phyloP scores from a whole-genome alignment of 1,284 basidiomycete genomes.

The Trametes polyzona region DNA sequence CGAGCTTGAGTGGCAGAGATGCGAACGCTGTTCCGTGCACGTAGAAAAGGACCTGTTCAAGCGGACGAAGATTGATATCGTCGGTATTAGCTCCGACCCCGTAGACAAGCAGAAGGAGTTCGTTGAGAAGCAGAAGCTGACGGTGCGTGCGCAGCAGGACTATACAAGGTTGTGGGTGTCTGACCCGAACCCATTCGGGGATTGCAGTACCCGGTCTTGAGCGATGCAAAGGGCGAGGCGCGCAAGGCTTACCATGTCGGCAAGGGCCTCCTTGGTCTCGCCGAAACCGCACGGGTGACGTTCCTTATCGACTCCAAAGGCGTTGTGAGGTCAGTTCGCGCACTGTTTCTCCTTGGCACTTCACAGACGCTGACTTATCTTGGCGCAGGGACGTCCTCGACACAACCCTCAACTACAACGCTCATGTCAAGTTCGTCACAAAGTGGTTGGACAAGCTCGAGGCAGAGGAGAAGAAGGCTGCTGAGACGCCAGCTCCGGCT shows the following conservation, averaged over 20 bases:
- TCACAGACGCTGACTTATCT: slow-evolving; percentile 2
- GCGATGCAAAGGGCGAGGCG: slow-evolving; percentile 64
- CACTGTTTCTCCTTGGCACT: neutral
- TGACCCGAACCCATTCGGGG: neutral
- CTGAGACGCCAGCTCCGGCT: slow-evolving; percentile 18
- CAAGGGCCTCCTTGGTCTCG: slow-evolving; percentile 67
- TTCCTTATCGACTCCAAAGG: slow-evolving; percentile 77
- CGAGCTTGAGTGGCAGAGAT: neutral
- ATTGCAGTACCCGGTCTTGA: slow-evolving; percentile 71
- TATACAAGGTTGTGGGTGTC: neutral
- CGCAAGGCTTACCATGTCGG: slow-evolving; percentile 67
- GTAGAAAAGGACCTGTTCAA: slow-evolving; percentile 71
- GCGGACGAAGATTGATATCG: slow-evolving; percentile 60
- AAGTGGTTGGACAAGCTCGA: slow-evolving; percentile 63
- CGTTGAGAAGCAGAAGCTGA: slow-evolving; percentile 71
- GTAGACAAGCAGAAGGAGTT: slow-evolving; percentile 75
- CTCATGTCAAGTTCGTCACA: slow-evolving; percentile 70
- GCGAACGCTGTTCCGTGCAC: slow-evolving; percentile 1
- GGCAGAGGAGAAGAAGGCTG: slow-evolving; percentile 38
- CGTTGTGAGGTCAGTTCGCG: slow-evolving; percentile 53
- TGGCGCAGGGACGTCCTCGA: slow-evolving; percentile 53
- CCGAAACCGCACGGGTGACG: slow-evolving; percentile 63
- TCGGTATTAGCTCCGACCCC: slow-evolving; percentile 74
- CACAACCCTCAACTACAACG: slow-evolving; percentile 60
- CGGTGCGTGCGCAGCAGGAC: slow-evolving; percentile 43